Evolutionary conservation across 2,329 filamentous ascomycete species (phyloP), one percentile per base, ranked within the genome.

Genomic region (Thelonectria discophora): DNA sequence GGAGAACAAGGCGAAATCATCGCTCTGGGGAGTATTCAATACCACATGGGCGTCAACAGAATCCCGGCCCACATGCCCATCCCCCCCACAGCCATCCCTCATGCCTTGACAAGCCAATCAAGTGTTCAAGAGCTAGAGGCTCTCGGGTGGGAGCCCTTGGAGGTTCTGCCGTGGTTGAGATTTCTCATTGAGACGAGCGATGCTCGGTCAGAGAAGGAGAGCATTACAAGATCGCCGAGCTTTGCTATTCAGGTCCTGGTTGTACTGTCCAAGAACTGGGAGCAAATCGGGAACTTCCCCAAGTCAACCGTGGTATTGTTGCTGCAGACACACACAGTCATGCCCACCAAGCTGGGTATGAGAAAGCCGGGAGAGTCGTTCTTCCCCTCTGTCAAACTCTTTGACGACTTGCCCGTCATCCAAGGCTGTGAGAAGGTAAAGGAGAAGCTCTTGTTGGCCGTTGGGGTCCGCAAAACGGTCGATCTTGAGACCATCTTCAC

Each of bases 401-500:
- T 99, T 72, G 93, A 97, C 64, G 95, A 99, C 74, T 81, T 99
- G 15, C 94, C 95, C 0, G 89, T 90, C 12, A 88, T 98, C 2
- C 86, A 89, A 65, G 88, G 87, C 12, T 88, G 94, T 45, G 88
- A 90, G 42, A 87, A 88, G 32, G 86, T 97, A 12, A 98, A 97
- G 74, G 94, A 98, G 47, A 97, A 96, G 74, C 92, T 99, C 64
- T 78, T 99, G 45, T 80, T 85, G 3, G 86, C 91, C 2, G 81
- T 99, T 32, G 94, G 95, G 3, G 94, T 99, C 24, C 88, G 95
- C 61, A 98, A 98, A 79, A 99, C 95, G 0, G 89, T 99, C 18
- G 95, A 99, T 69, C 81, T 99, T 2, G 93, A 93, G 32, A 94
- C 96, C 30, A 96, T 99, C 30, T 98, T 99, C 71, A 90, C 91